Conservation (phyloP, 495 filamentous ascomycete genomes). For the Penicillium desertorum region DNA sequence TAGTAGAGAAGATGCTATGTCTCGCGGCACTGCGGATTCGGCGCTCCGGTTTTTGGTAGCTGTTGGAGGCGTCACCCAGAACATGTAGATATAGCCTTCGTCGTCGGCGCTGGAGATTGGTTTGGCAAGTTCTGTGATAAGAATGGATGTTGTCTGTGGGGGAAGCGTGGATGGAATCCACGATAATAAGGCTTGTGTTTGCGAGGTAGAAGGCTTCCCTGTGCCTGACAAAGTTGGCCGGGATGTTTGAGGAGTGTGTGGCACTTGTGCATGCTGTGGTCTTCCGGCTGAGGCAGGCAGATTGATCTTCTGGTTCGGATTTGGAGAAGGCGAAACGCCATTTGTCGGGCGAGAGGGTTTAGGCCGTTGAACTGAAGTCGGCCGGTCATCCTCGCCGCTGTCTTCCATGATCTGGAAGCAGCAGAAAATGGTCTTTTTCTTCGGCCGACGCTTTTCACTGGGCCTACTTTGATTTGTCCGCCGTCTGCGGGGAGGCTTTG, state of each 20-base stretch:
- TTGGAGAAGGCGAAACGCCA: slow-evolving; percentile 16
- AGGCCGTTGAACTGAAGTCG: slow-evolving; percentile 17
- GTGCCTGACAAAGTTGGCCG: slow-evolving; percentile 13
- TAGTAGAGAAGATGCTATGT: slow-evolving; percentile 61
- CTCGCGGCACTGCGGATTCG: slow-evolving; percentile 47
- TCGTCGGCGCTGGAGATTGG: slow-evolving; percentile 77
- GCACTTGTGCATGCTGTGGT: slow-evolving; percentile 9
- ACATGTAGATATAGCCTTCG: slow-evolving; percentile 96
- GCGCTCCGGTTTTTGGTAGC: slow-evolving; percentile 24
- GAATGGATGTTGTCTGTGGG: slow-evolving; percentile 61
- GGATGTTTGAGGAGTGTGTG: slow-evolving; percentile 11
- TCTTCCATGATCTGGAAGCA: slow-evolving; percentile 37
- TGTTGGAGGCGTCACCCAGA: slow-evolving; percentile 75
- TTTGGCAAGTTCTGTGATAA: slow-evolving; percentile 77
- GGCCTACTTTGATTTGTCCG: slow-evolving; percentile 17
- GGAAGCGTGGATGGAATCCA: slow-evolving; percentile 64
- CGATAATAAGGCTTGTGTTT: slow-evolving; percentile 53
- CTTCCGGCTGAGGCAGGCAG: slow-evolving; percentile 7
- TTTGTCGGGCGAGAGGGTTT: slow-evolving; percentile 23
- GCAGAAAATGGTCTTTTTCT: slow-evolving; percentile 32
- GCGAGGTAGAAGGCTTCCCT: slow-evolving; percentile 39
- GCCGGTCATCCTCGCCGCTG: slow-evolving; percentile 17
- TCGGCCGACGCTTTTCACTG: slow-evolving; percentile 23
- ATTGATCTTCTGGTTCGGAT: slow-evolving; percentile 9
- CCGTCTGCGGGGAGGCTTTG: slow-evolving; percentile 15